These are phyloP conservation scores for Aechmea fasciata DNA, from an alignment of 176 grass and related monocot species.

Conservation along the genomic window DNA sequence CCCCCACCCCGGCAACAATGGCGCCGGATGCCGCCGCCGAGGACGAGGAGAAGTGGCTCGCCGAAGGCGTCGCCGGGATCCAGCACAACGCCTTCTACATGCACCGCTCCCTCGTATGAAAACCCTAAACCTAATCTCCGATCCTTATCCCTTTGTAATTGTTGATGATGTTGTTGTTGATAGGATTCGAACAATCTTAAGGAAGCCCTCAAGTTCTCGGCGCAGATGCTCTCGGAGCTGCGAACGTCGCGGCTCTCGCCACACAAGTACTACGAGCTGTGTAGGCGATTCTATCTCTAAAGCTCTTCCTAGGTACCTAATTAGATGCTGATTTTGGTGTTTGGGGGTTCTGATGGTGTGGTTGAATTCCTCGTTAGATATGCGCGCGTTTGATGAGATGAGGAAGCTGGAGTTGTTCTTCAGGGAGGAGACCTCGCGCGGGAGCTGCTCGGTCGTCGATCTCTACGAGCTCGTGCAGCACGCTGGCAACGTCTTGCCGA, in stretches of 20 bases:
- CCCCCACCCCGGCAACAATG: conserved; percentile 28
- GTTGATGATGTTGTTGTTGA: not conserved
- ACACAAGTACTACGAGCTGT: conserved; percentile 96
- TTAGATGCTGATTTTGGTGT: not conserved
- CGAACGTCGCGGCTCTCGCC: conserved; percentile 88
- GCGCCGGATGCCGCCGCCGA: conserved; percentile 45
- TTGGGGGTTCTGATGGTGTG: conserved; percentile 12
- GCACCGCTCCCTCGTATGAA: conserved; percentile 81
- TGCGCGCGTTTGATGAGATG: conserved; percentile 96
- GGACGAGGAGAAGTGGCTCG: conserved; percentile 95
- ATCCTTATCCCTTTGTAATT: not conserved
- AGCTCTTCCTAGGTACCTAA: not conserved
- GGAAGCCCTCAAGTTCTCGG: conserved; percentile 95
- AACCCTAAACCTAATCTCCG: conserved; percentile 19
- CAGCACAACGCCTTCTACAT: conserved; percentile 99
- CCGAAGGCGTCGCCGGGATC: conserved; percentile 93
- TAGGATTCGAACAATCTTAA: conserved; percentile 94
- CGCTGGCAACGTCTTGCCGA: conserved; percentile 85
- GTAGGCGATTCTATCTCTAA: conserved; percentile 34
- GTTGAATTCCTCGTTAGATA: conserved; percentile 33
- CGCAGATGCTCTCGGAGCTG: conserved; percentile 98
- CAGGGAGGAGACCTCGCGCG: conserved; percentile 71
- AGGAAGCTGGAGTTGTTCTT: conserved; percentile 99
- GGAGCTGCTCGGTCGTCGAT: conserved; percentile 75
- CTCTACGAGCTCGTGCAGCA: conserved; percentile 96